Evolutionary conservation across 2,329 filamentous ascomycete species (phyloP).

Genomic region (Pseudocercospora eumusae): DNA sequence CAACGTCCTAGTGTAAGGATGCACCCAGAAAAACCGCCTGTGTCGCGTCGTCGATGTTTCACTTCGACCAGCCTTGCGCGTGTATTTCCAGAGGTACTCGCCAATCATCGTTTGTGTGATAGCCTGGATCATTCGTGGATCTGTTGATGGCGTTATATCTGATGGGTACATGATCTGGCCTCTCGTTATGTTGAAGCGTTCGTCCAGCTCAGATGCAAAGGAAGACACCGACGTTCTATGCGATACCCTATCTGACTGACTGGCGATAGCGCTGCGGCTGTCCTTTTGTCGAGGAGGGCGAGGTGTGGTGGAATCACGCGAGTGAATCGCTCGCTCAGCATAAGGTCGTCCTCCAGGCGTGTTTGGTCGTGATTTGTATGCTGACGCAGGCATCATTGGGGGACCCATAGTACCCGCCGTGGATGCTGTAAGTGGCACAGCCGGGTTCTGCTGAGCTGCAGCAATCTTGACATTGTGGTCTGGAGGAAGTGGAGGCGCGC

Average conservation of each 20-base stretch:
- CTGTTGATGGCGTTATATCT: slow-evolving; percentile 69
- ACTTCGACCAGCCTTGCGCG: slow-evolving; percentile 84
- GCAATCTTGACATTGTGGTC: slow-evolving; percentile 86
- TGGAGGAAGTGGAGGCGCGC: slow-evolving; percentile 66
- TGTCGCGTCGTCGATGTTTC: slow-evolving; percentile 89
- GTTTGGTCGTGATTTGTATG: slow-evolving; percentile 52
- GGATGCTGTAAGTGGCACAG: slow-evolving; percentile 27
- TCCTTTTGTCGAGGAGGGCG: slow-evolving; percentile 49
- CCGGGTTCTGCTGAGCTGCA: slow-evolving; percentile 64
- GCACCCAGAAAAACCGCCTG: slow-evolving; percentile 97
- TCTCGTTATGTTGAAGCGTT: slow-evolving; percentile 75
- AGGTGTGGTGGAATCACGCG: slow-evolving; percentile 59
- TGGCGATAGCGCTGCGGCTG: slow-evolving; percentile 36
- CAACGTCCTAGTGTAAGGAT: slow-evolving; percentile 91
- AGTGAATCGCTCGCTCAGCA: slow-evolving; percentile 25
- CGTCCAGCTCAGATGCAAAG: slow-evolving; percentile 91
- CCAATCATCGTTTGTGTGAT: slow-evolving; percentile 99
- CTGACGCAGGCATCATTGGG: slow-evolving; percentile 79
- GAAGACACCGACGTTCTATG: slow-evolving; percentile 88
- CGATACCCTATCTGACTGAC: slow-evolving; percentile 29
- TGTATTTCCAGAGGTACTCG: slow-evolving; percentile 99
- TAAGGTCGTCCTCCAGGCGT: slow-evolving; percentile 31
- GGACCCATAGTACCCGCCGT: slow-evolving; percentile 70
- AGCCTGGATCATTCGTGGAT: slow-evolving; percentile 97
- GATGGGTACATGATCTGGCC: slow-evolving; percentile 55